Evolutionary conservation across 305 asterid genomes (phyloP).

Genomic region (Ajuga reptans): DNA sequence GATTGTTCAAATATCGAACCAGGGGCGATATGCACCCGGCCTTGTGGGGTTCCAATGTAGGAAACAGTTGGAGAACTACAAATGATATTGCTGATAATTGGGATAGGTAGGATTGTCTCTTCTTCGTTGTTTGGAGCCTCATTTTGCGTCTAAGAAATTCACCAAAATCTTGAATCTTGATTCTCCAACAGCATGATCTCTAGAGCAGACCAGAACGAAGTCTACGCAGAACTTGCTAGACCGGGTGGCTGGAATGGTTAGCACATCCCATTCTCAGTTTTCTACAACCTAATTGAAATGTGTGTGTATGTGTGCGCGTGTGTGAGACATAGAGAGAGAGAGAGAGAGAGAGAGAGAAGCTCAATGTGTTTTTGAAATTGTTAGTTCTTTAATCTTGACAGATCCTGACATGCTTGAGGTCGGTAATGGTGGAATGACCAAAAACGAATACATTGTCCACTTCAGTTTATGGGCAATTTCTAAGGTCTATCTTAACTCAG

Average conservation of each 20-base stretch:
- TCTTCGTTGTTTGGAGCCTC: neutral
- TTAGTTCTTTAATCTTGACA: conserved; percentile 10
- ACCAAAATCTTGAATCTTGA: neutral
- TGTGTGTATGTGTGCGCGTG: too few relatives aligned
- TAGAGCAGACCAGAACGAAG: conserved; percentile 83
- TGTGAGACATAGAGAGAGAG: neutral
- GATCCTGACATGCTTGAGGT: conserved; percentile 87
- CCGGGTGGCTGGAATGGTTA: conserved; percentile 97
- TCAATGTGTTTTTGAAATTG: neutral
- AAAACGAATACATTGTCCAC: conserved; percentile 65
- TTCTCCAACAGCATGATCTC: conserved; percentile 63
- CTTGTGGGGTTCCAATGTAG: conserved; percentile 56
- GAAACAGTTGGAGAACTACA: conserved; percentile 94
- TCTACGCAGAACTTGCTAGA: conserved; percentile 63
- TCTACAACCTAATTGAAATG: neutral
- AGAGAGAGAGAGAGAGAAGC: neutral
- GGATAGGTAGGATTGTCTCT: conserved; percentile 48
- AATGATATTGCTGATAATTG: conserved; percentile 66
- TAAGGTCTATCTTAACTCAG: conserved; percentile 41
- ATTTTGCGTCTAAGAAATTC: neutral
- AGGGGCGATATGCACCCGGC: conserved; percentile 98
- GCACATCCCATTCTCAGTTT: conserved; percentile 13
- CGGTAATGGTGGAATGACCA: conserved; percentile 93
- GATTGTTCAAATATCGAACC: conserved; percentile 10
- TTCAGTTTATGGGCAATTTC: conserved; percentile 91